Percentiles rank a stretch among this genome's conserved stretches.
These are phyloP conservation scores for Rachicladosporium sp. DNA, from an alignment of 2,329 filamentous ascomycete species.

Conservation along the genomic window DNA sequence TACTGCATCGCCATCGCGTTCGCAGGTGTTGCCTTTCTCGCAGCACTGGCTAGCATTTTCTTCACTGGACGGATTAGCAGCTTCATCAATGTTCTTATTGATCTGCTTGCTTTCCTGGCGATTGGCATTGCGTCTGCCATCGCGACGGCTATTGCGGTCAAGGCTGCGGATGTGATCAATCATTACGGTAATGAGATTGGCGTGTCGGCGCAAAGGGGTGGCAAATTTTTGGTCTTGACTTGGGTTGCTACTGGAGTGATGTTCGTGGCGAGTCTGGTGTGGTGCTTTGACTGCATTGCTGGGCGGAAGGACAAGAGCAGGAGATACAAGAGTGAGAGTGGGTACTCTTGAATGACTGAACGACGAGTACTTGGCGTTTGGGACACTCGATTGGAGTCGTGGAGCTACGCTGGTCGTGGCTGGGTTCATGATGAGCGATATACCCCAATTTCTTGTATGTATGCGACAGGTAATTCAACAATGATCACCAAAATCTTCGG, in stretches of 20 bases:
- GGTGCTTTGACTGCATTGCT: slow-evolving; percentile 15
- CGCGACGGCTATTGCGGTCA: slow-evolving; percentile 48
- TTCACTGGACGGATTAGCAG: slow-evolving; percentile 33
- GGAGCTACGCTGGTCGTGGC: too few relatives aligned
- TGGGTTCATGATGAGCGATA: too few relatives aligned
- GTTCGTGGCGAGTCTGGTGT: slow-evolving; percentile 17
- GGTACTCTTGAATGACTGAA: neutral
- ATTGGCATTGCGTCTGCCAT: slow-evolving; percentile 66
- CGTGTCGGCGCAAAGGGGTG: slow-evolving; percentile 37
- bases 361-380: neutral
- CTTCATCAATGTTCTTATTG: slow-evolving; percentile 37
- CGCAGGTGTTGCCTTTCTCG: slow-evolving; percentile 38
- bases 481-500: too few relatives aligned
- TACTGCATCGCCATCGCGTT: slow-evolving; percentile 47
- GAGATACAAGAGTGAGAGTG: neutral
- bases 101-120: slow-evolving; percentile 41
- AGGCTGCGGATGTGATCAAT: slow-evolving; percentile 42
- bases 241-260: slow-evolving; percentile 40
- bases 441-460: too few relatives aligned
- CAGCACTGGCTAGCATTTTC: slow-evolving; percentile 34
- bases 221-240: slow-evolving; percentile 45
- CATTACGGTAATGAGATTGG: slow-evolving; percentile 39
- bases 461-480: too few relatives aligned
- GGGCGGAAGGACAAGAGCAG: slow-evolving; percentile 1
- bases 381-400: too few relatives aligned